Evolutionary conservation across 2,329 filamentous ascomycete species (phyloP), one percentile per base, ranked within the genome.

Genomic region (Dryadomyces quercivorus): DNA sequence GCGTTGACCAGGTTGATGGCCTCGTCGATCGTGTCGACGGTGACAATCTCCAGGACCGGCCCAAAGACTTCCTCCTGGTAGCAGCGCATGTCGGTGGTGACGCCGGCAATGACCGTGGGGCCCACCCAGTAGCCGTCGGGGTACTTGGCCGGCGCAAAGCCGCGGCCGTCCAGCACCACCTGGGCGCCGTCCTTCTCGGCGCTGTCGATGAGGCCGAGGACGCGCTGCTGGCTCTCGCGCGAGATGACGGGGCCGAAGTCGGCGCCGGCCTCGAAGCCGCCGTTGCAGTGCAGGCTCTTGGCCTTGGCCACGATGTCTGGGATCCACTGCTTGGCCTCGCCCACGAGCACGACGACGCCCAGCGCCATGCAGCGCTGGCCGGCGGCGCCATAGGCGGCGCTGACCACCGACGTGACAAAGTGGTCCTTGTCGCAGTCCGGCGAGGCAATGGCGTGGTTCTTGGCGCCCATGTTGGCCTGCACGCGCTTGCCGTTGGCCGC

Each of bases 391-490:
- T 92, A 93, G 22, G 88, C 87, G 40, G 88, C 88, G 60, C 88
- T 88, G 6, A 86, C 80, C 60, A 92, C 86, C 45, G 86, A 85
- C 71, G 91, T 91, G 63, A 93, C 73, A 60, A 89, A 87, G 63
- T 90, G 85, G 74, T 92, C 90, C 79, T 88, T 91, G 75, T 92
- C 91, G 74, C 83, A 86, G 72, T 93, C 88, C 20, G 87, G 87
- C 56, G 91, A 78, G 36, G 92, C 82, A 54, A 85, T 85, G 36
- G 86, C 87, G 67, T 93, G 88, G 75, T 93, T 93, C 79, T 93
- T 93, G 60, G 88, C 88, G 43, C 88, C 88, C 58, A 93, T 72
- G 71, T 93, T 92, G 67, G 88, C 88, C 72, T 93, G 88, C 34
- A 90, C 86, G 63, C 88, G 84, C 78, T 93, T 93, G 64, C 88